Evolutionary conservation across 2,329 filamentous ascomycete genomes (phyloP), one percentile per base, ranked within the genome.

Genomic region (Fusarium staphyleae): DNA sequence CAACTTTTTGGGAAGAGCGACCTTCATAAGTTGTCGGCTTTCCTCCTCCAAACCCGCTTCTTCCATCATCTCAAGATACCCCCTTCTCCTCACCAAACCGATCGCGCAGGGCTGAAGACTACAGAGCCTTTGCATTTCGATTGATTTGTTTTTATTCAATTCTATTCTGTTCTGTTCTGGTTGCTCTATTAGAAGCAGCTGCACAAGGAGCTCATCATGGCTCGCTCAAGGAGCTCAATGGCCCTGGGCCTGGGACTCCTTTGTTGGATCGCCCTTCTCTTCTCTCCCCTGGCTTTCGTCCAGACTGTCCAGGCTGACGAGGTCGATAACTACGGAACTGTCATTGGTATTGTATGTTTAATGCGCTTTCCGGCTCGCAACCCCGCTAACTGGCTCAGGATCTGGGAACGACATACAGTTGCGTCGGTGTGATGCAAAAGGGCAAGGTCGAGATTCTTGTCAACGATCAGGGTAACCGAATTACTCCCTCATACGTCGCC

Each of bases 391-490:
- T 45, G 28, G 19, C 34, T 24, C 59, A 84, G 81, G 81, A 96
- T 87, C 78, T 96, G 73, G 92, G 92, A 79, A 96, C 92, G 45
- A 96, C 92, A 64, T 87, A 87, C 79, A 88, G 85, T 70, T 96
- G 92, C 78, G 91, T 96, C 70, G 92, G 90, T 88, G 91, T 96
- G 75, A 96, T 96, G 91, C 89, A 93, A 75, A 90, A 91, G 75
- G 92, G 92, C 75, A 95, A 93, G 79, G 91, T 96, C 68, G 91
- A 96, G 73, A 96, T 96, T 80, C 84, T 96, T 69, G 90, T 91
- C 78, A 96, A 96, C 82, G 91, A 96, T 78, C 92, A 96, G 83
- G 91, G 91, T 83, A 92, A 96, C 86, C 90, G 91, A 81, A 96
- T 96, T 68, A 96, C 92, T 69, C 92, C 92, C 49, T 96, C 91